Evolutionary conservation across 768 basidiomycete genomes (phyloP), one percentile per base, ranked within the genome.

Genomic region (Leccinum olivaceopallidum): DNA sequence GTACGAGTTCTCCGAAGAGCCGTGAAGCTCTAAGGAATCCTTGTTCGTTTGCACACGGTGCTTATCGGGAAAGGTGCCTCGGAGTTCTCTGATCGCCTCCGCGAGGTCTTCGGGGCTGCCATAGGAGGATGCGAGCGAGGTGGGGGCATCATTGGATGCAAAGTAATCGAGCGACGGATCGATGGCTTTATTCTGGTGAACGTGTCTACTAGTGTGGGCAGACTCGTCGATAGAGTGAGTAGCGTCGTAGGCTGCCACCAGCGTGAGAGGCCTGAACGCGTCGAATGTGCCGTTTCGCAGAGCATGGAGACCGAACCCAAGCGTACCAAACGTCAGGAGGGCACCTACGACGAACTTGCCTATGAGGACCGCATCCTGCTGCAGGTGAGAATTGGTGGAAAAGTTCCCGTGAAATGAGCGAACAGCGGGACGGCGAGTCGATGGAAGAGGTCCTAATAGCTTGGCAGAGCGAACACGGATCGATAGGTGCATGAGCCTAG

Each of bases 1-100:
- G 65, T 89, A 89, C 8, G 87, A 86, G 67, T 89, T 84, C 63
- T 84, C 84, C 1, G 88, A 90, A 36, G 82, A 85, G 5, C 90
- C 90, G 60, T 88, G 80, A 34, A 79, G 77, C 50, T 77, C 73
- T 26, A 90, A 74, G 18, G 78, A 73, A 36, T 81, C 77, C 13
- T 78, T 75, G 63, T 84, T 81, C 3, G 84, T 87, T 28, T 78
- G 75, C 26, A 89, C 82, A 18, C 73, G 67, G 42, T 78, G 74
- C n/a, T 75, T 69, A n/a, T 68, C 75, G 6, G 84, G 79, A 65
- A 90, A 77, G 14, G 73, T 71, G 4, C 66, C 61, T 24, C 73
- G 76, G 34, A 90, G 76, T 62, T 87, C 83, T 16, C 75, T 67
- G 18, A 88, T 87, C 10, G 87, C 85, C 22, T 71, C 63, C 64